Conservation (phyloP, 2,329 filamentous ascomycete genomes). For the Diaporthe aspalathi region DNA sequence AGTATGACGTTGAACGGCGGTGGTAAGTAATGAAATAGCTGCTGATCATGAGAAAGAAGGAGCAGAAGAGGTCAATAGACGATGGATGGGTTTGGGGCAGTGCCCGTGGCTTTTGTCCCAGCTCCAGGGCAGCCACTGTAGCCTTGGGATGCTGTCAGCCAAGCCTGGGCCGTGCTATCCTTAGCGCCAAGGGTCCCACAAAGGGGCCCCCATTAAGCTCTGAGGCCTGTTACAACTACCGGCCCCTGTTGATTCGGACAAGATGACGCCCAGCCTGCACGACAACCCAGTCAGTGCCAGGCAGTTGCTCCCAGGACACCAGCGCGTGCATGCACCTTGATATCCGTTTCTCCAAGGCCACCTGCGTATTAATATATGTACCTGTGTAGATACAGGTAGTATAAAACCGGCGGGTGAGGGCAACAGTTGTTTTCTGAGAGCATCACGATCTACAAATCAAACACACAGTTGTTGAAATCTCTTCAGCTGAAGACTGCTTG, state of each 20-base stretch:
- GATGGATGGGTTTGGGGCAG: not conserved
- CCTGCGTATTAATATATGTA: no score
- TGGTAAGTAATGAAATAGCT: not conserved
- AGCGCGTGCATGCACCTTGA: not conserved
- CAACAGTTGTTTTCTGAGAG: not conserved
- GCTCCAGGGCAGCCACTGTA: not conserved
- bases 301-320: not conserved
- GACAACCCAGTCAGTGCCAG: not conserved
- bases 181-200: constrained; percentile 21
- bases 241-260: constrained; percentile 1
- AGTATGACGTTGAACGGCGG: not conserved
- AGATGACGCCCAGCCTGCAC: constrained; percentile 12
- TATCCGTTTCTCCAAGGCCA: not conserved
- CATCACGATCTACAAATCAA: no score
- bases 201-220: constrained; percentile 3
- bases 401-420: not conserved
- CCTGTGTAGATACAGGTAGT: no score
- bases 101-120: constrained; percentile 12
- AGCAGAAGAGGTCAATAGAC: not conserved
- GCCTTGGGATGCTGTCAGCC: constrained; percentile 22
- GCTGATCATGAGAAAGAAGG: not conserved
- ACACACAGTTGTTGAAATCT: not conserved
- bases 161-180: constrained; percentile 24
- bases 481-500: not conserved
- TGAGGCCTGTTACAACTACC: constrained; percentile 16